These are phyloP conservation scores for Candida vartiovaarae DNA, from an alignment of 805 yeast genomes.

Conservation along the genomic window DNA sequence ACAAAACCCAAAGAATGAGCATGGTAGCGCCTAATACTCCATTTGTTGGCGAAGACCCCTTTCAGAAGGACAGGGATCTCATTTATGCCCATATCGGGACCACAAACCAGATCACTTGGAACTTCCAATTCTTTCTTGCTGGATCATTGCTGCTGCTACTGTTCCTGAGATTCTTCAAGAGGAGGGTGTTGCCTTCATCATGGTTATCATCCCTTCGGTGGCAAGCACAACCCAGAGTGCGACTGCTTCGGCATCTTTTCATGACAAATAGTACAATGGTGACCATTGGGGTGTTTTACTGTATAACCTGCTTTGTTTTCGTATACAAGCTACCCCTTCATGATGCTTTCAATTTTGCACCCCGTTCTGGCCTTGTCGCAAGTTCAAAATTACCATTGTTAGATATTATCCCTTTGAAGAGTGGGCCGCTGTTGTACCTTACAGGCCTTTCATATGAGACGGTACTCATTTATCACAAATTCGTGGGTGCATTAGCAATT, in stretches of 20 bases:
- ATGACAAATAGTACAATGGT: constrained; percentile 10
- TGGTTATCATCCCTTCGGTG: not conserved
- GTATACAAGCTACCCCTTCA: constrained; percentile 16
- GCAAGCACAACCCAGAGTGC: constrained; percentile 4
- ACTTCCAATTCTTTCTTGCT: constrained; percentile 17
- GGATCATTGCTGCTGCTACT: no score
- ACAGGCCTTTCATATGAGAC: constrained; percentile 18
- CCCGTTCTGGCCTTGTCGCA: constrained; percentile 21
- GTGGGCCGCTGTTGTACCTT: constrained; percentile 18
- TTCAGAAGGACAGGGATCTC: constrained; percentile 13
- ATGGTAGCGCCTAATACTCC: constrained; percentile 6
- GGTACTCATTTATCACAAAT: constrained; percentile 20
- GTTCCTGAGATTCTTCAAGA: no score
- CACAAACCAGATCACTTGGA: constrained; percentile 16
- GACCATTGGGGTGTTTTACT: constrained; percentile 7
- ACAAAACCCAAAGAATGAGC: no score
- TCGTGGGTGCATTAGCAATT: constrained; percentile 16
- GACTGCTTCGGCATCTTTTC: constrained; percentile 10
- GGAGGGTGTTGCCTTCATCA: no score
- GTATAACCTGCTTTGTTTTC: constrained; percentile 10
- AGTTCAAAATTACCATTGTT: constrained; percentile 22
- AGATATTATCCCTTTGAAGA: constrained; percentile 22
- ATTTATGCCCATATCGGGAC: constrained; percentile 17
- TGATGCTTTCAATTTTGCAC: constrained; percentile 20
- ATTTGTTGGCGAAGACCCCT: constrained; percentile 19